Conservation (phyloP, 345 rosid species). For the Ricinus communis region DNA sequence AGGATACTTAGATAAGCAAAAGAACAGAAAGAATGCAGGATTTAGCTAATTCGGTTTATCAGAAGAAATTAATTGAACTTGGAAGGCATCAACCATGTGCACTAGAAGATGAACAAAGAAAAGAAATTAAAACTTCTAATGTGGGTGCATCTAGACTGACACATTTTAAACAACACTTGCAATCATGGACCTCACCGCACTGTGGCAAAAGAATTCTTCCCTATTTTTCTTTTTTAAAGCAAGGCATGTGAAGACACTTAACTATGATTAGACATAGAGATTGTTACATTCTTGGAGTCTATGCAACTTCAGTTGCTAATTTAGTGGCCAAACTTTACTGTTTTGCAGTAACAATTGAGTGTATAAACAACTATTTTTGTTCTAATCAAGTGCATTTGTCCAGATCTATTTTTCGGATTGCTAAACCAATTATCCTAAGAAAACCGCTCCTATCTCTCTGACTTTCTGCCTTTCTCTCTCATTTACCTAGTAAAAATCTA, state of each 20-base stretch:
- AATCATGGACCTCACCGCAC: background rate
- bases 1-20: background rate
- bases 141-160: background rate
- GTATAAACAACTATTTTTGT: too few species aligned
- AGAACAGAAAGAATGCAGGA: conserved; percentile 4
- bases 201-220: background rate
- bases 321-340: too few species aligned
- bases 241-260: background rate
- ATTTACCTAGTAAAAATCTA: too few species aligned
- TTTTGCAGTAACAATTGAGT: too few species aligned
- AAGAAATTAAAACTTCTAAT: background rate
- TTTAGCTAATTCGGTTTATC: background rate
- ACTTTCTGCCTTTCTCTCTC: too few species aligned
- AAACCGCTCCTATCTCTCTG: too few species aligned
- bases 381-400: too few species aligned
- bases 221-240: background rate
- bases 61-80: background rate
- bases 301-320: too few species aligned
- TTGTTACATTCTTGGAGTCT: too few species aligned
- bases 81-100: background rate
- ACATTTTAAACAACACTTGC: background rate
- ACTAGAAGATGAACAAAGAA: background rate
- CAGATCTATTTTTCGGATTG: too few species aligned
- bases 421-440: too few species aligned
- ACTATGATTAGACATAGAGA: too few species aligned